These are phyloP conservation scores for Escallonia rubra DNA, from an alignment of 129 eudicot species.

Conservation along the genomic window DNA sequence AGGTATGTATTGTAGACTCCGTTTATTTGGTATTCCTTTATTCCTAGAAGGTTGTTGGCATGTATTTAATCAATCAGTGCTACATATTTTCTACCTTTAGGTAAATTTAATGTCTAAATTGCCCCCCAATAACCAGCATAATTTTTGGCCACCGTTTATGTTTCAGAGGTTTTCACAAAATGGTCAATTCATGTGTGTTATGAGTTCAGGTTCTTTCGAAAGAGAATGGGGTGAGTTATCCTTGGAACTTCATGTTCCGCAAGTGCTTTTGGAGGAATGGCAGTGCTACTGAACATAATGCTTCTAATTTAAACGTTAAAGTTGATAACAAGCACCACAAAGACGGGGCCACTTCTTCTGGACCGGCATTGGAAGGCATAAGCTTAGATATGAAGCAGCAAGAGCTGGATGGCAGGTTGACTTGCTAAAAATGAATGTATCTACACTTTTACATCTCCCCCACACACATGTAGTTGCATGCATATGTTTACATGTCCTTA, in stretches of 20 bases:
- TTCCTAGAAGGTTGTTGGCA: slow-evolving; percentile 4
- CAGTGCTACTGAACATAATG: slow-evolving; percentile 19
- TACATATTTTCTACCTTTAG: not conserved
- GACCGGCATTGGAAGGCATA: slow-evolving; percentile 64
- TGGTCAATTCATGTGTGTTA: not conserved
- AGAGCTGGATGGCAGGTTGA: slow-evolving; percentile 87
- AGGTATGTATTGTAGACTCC: slow-evolving; percentile 48
- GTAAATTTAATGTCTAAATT: not conserved
- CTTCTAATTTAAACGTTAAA: slow-evolving; percentile 28
- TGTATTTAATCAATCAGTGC: slow-evolving; percentile 10
- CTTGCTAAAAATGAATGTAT: not conserved
- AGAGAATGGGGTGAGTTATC: slow-evolving; percentile 51
- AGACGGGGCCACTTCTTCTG: slow-evolving; percentile 32
- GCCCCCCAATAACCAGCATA: not conserved
- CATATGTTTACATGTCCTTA: not conserved
- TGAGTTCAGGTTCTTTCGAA: slow-evolving; percentile 60
- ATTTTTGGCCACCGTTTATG: not conserved
- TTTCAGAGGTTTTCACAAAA: not conserved
- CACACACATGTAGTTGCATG: not conserved
- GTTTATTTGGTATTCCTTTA: not conserved
- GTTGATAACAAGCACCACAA: slow-evolving; percentile 18
- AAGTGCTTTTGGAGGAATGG: slow-evolving; percentile 47
- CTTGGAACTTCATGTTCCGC: slow-evolving; percentile 49
- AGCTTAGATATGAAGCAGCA: slow-evolving; percentile 98
- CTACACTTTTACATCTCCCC: not conserved